Evolutionary conservation across 306 rosid species (phyloP), one percentile per base, ranked within the genome.

Genomic region (Hippophae gyantsensis): DNA sequence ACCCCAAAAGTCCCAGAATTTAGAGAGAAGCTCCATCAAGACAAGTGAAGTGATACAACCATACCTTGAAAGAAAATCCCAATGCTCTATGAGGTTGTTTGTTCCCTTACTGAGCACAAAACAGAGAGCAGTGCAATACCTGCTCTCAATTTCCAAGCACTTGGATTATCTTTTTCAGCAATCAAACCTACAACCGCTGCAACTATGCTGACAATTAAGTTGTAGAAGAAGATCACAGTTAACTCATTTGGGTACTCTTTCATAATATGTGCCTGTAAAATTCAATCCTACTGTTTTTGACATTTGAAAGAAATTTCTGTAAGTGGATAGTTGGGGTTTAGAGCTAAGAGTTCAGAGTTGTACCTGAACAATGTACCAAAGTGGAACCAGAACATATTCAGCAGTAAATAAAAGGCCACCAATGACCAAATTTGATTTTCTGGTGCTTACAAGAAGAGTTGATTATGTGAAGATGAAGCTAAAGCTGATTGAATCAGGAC

Each of bases 331-430:
- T 38, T 0, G 10, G 10, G 53, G 14, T 52, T 13, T 25, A 10
- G 8, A 13, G 46, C 43, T 13, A 18, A 52, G 54, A 23, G 57
- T 23, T 13, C 10, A 56, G 54, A 23, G 57, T 23, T 27, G 11
- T 80, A 86, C 97, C 88, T 84, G 95, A 42, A 77, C 71, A 71
- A 86, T 74, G 72, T 76, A 78, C 94, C 90, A 86, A 1, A 84
- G 52, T 50, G 97, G 82, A 50, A 86, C 75, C 56, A 90, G 70
- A 43, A 84, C 71, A 50, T 86, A 84, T 57, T 82, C 82, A 48
- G 67, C 82, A 44, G 83, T 76, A 3, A 90, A 77, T 32, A 84
- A 70, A 60, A 90, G 73, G 66, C 85, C 93, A 57, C 97, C 97
- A 62, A 84, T 13, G 25, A 69, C 69, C 94, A 90, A 90, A 61